Percentiles rank a stretch among this genome's conserved stretches.
Evolutionary conservation across 257 asterid genomes (phyloP).

Genomic region (Cinchona pubescens): DNA sequence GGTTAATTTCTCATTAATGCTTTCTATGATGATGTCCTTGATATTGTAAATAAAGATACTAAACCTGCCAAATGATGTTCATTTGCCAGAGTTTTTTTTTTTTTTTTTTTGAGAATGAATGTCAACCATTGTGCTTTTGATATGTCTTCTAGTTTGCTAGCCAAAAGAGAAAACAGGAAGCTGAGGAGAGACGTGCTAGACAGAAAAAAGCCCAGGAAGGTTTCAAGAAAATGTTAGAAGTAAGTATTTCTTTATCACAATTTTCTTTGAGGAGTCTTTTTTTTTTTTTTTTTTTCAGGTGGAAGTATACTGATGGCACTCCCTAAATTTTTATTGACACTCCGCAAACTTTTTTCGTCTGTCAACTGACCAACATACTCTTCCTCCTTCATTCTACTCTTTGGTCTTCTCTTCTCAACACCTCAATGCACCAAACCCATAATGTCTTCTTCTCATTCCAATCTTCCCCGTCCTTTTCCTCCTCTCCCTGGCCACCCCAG

Average conservation of each 20-base stretch:
- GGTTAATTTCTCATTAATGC: conserved; percentile 43
- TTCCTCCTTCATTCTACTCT: too few species aligned
- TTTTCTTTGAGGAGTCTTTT: not conserved
- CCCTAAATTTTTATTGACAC: not conserved
- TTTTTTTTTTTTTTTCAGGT: not conserved
- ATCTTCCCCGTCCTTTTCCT: not conserved
- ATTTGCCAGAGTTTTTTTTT: conserved; percentile 9
- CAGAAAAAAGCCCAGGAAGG: conserved; percentile 81
- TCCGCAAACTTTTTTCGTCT: too few species aligned
- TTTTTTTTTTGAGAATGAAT: conserved; percentile 18
- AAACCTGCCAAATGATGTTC: conserved; percentile 13
- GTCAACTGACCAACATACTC: not conserved
- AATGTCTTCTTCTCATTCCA: too few species aligned
- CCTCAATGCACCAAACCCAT: not conserved
- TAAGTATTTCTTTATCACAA: conserved; percentile 26
- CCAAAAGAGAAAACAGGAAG: conserved; percentile 79
- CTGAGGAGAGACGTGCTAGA: conserved; percentile 77
- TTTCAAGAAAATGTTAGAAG: conserved; percentile 83
- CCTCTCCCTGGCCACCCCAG: not conserved
- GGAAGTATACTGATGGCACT: not conserved
- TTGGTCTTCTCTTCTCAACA: not conserved
- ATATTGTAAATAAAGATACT: not conserved
- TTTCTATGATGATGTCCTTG: conserved; percentile 14
- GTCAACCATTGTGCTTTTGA: conserved; percentile 5
- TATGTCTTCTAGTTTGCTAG: conserved; percentile 61